Evolutionary conservation across 768 basidiomycete genomes (phyloP).

Genomic region (Suillus cothurnatus): DNA sequence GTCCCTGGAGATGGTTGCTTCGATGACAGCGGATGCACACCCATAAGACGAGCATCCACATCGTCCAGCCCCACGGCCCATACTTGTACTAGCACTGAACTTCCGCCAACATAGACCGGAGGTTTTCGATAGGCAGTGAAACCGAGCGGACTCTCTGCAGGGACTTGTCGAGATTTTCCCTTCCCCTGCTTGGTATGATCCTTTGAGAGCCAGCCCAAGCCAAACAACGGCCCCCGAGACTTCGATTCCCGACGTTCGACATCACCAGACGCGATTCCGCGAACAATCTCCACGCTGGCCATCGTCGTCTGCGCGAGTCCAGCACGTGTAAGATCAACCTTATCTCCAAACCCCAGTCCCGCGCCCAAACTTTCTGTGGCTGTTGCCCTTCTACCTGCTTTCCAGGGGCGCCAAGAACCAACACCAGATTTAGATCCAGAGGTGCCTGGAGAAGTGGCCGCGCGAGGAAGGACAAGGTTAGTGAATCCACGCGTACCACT

Average conservation of each 20-base stretch:
- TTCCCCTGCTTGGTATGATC: slow-evolving; percentile 19
- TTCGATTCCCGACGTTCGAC: slow-evolving; percentile 19
- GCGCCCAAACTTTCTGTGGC: slow-evolving; percentile 27
- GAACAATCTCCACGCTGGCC: slow-evolving; percentile 81
- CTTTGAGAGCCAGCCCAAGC: slow-evolving; percentile 33
- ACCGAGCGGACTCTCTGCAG: slow-evolving; percentile 45
- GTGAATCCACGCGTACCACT: slow-evolving; percentile 63
- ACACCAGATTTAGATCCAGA: slow-evolving; percentile 12
- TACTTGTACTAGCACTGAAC: slow-evolving; percentile 81
- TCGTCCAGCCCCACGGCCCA: slow-evolving; percentile 87
- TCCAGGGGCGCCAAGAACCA: slow-evolving; percentile 27
- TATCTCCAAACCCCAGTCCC: slow-evolving; percentile 41
- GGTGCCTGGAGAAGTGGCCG: slow-evolving; percentile 25
- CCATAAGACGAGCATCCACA: slow-evolving; percentile 68
- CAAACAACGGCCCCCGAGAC: slow-evolving; percentile 27
- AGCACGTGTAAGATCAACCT: slow-evolving; percentile 71
- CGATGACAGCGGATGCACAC: slow-evolving; percentile 35
- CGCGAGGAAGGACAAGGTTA: slow-evolving; percentile 53
- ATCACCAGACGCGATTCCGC: slow-evolving; percentile 44
- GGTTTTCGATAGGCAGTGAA: slow-evolving; percentile 75
- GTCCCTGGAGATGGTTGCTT: slow-evolving; percentile 15
- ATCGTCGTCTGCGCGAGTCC: slow-evolving; percentile 88
- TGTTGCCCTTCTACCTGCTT: slow-evolving; percentile 18
- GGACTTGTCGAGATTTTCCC: slow-evolving; percentile 10
- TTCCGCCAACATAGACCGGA: slow-evolving; percentile 69